Evolutionary conservation across 2,329 filamentous ascomycete genomes (phyloP), one percentile per base, ranked within the genome.

Genomic region (Aureobasidium musti): DNA sequence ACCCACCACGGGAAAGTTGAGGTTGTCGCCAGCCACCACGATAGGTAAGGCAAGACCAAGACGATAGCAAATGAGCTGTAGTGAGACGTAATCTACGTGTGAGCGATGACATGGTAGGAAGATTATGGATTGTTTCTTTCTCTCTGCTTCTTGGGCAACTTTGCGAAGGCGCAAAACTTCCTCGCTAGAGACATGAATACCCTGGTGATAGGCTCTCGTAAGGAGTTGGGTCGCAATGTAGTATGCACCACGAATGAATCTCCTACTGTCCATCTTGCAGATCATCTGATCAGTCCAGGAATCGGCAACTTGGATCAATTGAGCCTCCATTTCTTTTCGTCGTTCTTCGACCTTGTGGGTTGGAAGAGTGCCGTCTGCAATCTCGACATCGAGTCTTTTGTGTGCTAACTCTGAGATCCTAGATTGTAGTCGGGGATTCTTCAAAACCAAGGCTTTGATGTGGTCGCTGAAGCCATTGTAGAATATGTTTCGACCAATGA

Each of bases 221-320:
- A 98, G 82, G 54, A 98, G 83, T 78, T 98, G 94, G 1, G 93
- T 96, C 56, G 83, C 83, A 45, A 97, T 75, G 76, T 97, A 99
- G 76, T 98, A 98, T 54, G 95, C 94, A 28, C 91, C 87, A 57
- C 95, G 84, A 71, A 99, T 97, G 74, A 98, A 98, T 2, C 86
- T 82, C 76, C 93, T 96, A 82, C 90, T 96, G 78, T 99, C 95
- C 84, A 98, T 94, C 79, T 99, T 99, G 85, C 94, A 98, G 69
- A 99, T 97, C 95, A 99, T 98, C 69, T 89, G 87, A 74, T 97
- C 92, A 28, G 92, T 91, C 85, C 95, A 89, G 70, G 89, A 88
- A 70, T 95, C 91, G 4, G 91, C 90, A 5, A 97, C 89, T 74
- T 97, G 88, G 65, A 87, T 84, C 53, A 99, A 81, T 67, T 89